Evolutionary conservation across 78 protist species (phyloP), one percentile per base, ranked within the genome.

Genomic region (Dictyostelium intermedium): DNA sequence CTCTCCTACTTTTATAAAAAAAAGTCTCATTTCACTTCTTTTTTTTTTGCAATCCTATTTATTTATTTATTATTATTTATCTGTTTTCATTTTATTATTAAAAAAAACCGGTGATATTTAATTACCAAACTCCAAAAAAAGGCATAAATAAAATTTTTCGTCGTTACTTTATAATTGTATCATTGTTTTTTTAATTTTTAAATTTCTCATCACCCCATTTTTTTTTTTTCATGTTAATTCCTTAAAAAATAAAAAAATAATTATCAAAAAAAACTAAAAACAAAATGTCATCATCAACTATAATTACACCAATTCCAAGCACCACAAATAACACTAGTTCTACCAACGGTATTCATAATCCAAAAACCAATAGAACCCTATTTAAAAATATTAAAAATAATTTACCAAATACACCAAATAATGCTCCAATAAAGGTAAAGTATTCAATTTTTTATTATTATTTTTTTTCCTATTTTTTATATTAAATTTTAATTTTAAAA

Each of bases 101-200:
- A 63, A 50, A 50, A 50, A 63, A 63, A 63, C 73, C 73, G 73
- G 73, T 63, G 73, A 63, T 63, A 63, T n/a, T 63, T 63, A 63
- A 63, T 63, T 63, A n/a, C 73, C 73, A 63, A n/a, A 32, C 2
- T 39, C 4, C 43, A 2, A 63, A n/a, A 63, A 8, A 5, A 60
- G 63, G 20, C 20, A 60, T 63, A 63, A 63, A 63, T 27, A 63
- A 61, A 61, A 63, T 16, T 50, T 50, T 50, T 50, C 61, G 23
- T 50, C 61, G 1, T n/a, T n/a, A 13, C n/a, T 16, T 50, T 50
- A 50, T 50, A 50, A 50, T 50, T 50, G 61, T 50, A 50, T 50
- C 61, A 13, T 18, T 50, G n/a, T 50, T 50, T 50, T 50, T 50
- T 50, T 50, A 5, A 39, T 16, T 50, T 50, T 50, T 10, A 16